Evolutionary conservation across 805 yeast genomes (phyloP).

Genomic region (Lipomyces orientalis): DNA sequence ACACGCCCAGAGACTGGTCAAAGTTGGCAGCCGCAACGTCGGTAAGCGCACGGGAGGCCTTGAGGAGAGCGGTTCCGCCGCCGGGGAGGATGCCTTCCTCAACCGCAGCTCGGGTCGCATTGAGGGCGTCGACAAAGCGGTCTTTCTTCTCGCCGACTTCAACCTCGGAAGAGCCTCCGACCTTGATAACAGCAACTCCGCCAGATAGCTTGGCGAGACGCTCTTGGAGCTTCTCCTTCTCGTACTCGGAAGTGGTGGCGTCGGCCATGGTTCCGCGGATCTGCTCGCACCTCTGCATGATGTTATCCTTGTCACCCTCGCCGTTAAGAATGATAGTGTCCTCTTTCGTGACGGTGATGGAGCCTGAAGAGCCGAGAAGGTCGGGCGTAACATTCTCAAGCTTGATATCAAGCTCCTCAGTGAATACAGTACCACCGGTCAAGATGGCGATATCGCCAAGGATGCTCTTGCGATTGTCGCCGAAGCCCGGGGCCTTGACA

Average conservation of each 20-base stretch:
- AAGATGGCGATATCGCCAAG: conserved; percentile 93
- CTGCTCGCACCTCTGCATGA: conserved; percentile 89
- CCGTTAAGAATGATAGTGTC: conserved; percentile 95
- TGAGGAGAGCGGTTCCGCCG: conserved; percentile 97
- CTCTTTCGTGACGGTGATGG: conserved; percentile 91
- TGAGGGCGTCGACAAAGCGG: conserved; percentile 96
- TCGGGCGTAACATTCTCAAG: conserved; percentile 94
- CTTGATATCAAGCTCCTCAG: conserved; percentile 93
- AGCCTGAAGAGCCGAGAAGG: conserved; percentile 87
- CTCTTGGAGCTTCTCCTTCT: conserved; percentile 95
- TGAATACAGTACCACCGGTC: conserved; percentile 85
- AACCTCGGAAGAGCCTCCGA: conserved; percentile 95
- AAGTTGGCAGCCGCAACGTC: conserved; percentile 72
- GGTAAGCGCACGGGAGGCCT: conserved; percentile 82
- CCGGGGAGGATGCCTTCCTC: conserved; percentile 99
- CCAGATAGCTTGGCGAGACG: conserved; percentile 96
- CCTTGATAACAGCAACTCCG: conserved; percentile 97
- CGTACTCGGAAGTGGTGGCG: conserved; percentile 79
- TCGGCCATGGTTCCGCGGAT: conserved; percentile 82
- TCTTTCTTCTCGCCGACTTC: conserved; percentile 99
- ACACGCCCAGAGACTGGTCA: conserved; percentile 95
- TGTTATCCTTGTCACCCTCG: conserved; percentile 80
- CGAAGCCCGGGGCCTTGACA: conserved; percentile 98
- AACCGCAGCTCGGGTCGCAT: conserved; percentile 98
- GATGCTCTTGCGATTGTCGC: conserved; percentile 97